Base-by-base conservation (phyloP, 2,329 filamentous ascomycete genomes). In the Colletotrichum chrysophilum region DNA sequence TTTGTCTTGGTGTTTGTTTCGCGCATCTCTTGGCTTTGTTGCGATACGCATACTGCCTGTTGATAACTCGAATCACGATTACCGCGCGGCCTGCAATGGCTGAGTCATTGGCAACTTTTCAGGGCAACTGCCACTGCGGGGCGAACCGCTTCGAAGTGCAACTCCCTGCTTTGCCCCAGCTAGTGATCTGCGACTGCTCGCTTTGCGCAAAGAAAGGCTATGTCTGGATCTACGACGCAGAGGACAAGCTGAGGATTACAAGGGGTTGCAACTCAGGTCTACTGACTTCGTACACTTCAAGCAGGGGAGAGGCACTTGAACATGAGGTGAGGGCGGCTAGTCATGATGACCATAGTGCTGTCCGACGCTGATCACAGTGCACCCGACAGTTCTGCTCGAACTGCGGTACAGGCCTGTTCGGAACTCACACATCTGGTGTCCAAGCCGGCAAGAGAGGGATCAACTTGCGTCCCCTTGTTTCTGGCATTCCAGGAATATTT, bases 101-200 rank as follows among this genome's bases (percentile, higher is more conserved):
- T 6, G 67, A 70, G 21, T 32, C 56, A 18, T 28, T 52, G 9
- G 14, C 32, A 38, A 66, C 60, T 16, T 76, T 70, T 34, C 70
- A 66, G 26, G 81, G 80, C 18, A 82, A 83, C 70, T 83, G 82
- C 70, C 81, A 83, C 72, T 83, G 82, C 72, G 82, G 81, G 5
- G 61, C 66, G 5, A 81, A 80, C 55, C 80, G 81, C 34, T 83
- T 79, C 32, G 77, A 80, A 30, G 9, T 83, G 4, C 18, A 66
- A 4, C 8, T 76, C 3, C 66, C 77, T 1, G 61, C 76, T 5
- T 76, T 75, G 26, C 69, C 43, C 4, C 38, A 66, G 0, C 76
- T 77, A 0, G 70, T 77, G 1, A 52, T 76, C 1, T 83, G 81
- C 68, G 43, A 72, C 26, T 83, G 81, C 66, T 74, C 64, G 4